These are phyloP conservation scores for Myotisia sp. DNA, from an alignment of 2,329 filamentous ascomycete genomes.

Conservation along the genomic window DNA sequence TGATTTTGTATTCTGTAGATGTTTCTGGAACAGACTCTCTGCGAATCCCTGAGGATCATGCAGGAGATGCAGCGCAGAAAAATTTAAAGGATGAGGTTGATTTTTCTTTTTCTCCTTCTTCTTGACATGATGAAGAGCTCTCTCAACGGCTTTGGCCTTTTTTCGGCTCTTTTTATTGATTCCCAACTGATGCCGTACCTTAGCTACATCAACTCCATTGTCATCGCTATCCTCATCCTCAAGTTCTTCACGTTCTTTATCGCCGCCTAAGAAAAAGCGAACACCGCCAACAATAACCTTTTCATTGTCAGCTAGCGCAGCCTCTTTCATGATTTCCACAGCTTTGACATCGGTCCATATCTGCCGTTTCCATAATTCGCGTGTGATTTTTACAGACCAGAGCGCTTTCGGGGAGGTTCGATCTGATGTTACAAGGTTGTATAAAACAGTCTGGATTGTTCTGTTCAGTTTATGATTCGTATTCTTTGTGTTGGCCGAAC, in stretches of 20 bases:
- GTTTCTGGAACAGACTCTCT: constrained; percentile 77
- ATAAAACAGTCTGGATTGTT: constrained; percentile 82
- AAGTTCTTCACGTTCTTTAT: constrained; percentile 86
- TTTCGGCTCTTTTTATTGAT: constrained; percentile 98
- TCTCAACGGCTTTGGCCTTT: constrained; percentile 61
- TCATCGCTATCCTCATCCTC: constrained; percentile 82
- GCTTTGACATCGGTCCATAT: constrained; percentile 90
- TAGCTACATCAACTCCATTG: constrained; percentile 57
- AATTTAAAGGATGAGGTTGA: constrained; percentile 78
- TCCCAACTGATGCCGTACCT: constrained; percentile 67
- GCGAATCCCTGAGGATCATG: constrained; percentile 92
- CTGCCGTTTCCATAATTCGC: constrained; percentile 91
- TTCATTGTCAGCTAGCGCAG: constrained; percentile 73
- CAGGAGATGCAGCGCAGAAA: constrained; percentile 84
- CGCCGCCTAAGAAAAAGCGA: constrained; percentile 87
- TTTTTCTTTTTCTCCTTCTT: constrained; percentile 76
- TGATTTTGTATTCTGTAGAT: constrained; percentile 73
- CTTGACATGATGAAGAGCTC: constrained; percentile 69
- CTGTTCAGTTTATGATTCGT: constrained; percentile 89
- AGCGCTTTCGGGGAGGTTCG: constrained; percentile 71
- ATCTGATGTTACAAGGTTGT: constrained; percentile 80
- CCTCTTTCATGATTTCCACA: constrained; percentile 97
- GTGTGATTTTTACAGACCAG: constrained; percentile 90
- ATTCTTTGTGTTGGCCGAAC: constrained; percentile 70
- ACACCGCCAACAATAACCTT: constrained; percentile 82